These are phyloP conservation scores for Phlebiopsis gigantea DNA, from an alignment of 768 basidiomycete species.

Conservation along the genomic window DNA sequence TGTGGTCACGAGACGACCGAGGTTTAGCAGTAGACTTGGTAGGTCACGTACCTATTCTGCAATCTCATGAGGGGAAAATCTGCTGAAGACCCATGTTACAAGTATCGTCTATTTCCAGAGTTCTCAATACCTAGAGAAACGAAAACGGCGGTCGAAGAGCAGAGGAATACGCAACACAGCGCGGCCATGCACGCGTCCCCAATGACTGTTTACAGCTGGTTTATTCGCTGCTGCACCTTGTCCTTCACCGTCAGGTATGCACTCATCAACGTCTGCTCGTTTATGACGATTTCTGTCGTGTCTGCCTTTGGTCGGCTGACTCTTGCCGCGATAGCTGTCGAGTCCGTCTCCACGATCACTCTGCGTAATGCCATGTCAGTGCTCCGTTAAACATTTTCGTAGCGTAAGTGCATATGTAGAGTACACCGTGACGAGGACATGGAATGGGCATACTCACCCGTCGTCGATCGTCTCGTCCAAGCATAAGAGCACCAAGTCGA, in stretches of 20 bases:
- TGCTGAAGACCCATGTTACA: too few relatives aligned
- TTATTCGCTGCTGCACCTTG: slow-evolving; percentile 77
- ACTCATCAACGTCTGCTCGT: slow-evolving; percentile 93
- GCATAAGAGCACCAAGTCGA: slow-evolving; percentile 88
- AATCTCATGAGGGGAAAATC: too few relatives aligned
- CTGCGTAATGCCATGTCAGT: slow-evolving; percentile 34
- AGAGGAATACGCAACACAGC: neutral
- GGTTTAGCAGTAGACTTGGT: too few relatives aligned
- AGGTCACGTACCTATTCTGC: too few relatives aligned
- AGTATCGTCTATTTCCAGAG: too few relatives aligned
- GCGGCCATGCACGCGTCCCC: neutral
- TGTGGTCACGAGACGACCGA: too few relatives aligned
- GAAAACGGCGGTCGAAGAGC: too few relatives aligned
- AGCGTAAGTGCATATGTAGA: neutral
- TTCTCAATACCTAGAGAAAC: neutral
- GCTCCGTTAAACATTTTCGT: neutral
- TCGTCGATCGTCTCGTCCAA: slow-evolving; percentile 98
- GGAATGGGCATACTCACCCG: slow-evolving; percentile 55
- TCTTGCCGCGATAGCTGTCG: slow-evolving; percentile 90
- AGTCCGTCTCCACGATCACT: slow-evolving; percentile 95
- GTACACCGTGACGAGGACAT: neutral
- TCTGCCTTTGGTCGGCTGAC: slow-evolving; percentile 92
- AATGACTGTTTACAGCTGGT: slow-evolving; percentile 47
- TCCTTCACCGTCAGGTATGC: slow-evolving; percentile 90
- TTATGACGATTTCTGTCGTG: slow-evolving; percentile 94